Base-by-base conservation (phyloP, 805 yeast genomes). In the Saturnispora ahearnii region DNA sequence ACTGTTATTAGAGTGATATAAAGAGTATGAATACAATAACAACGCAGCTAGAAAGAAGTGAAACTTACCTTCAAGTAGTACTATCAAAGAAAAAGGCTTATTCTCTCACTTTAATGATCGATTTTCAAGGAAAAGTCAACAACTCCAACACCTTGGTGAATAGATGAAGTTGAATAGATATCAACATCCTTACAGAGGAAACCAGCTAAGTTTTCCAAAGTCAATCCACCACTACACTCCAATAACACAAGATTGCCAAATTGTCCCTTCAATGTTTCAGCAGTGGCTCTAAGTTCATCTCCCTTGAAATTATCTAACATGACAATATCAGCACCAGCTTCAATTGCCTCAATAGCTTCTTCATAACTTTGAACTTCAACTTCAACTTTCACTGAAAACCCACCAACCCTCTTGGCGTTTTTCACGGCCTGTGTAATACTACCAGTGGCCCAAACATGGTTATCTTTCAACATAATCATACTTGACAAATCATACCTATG, bases 401-500 rank as follows among this genome's bases (percentile, higher is more conserved):
- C 98, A 62, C 88, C 86, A 0, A 82, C 96, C 12, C 72, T 71
- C 50, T 87, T 76, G 1, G 98, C 97, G 52, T 75, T 74, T 32
- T 68, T 58, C 7, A 91, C 91, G 1, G 98, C 97, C 44, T 75
- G 70, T 3, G 95, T 85, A 54, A 90, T 91, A 29, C 96, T 87
- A 0, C 97, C 97, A 2, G 95, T 86, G 4, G 96, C 82, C 81
- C 93, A 86, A 38, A 90, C 76, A 62, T 91, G 98, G 65, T 90
- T 90, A 62, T 90, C 98, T 65, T 90, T 90, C 58, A 90, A 76
- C 98, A 91, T 90, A 2, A 91, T 90, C 98, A 90, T 90, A 2
- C 93, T 78, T 42, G 93, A 82, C 50, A 90, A 76, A 63, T 91
- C 97, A 62, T 87, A 87, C 55, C 98, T 74, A 65, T 90, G 98